Evolutionary conservation across 2,329 filamentous ascomycete species (phyloP).

Genomic region (Nigrospora osmanthi): DNA sequence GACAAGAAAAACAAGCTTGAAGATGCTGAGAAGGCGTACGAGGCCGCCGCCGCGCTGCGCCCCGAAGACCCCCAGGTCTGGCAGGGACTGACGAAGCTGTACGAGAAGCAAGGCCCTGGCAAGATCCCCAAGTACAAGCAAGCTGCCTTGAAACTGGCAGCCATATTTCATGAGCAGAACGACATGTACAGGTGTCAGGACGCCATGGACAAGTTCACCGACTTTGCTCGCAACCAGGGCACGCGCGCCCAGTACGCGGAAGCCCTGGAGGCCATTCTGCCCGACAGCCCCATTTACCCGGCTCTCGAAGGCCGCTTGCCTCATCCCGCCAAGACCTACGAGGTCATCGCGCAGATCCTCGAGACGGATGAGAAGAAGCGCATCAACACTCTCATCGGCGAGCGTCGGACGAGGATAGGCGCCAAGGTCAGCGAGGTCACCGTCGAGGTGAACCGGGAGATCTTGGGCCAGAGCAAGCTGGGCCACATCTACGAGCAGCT

Average conservation of each 20-base stretch:
- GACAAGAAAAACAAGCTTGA: slow-evolving; percentile 67
- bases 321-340: slow-evolving; percentile 73
- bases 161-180: slow-evolving; percentile 62
- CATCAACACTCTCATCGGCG: slow-evolving; percentile 84
- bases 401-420: slow-evolving; percentile 79
- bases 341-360: slow-evolving; percentile 71
- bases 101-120: slow-evolving; percentile 64
- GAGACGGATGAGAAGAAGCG: slow-evolving; percentile 82
- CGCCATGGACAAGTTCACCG: slow-evolving; percentile 72
- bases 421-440: slow-evolving; percentile 79
- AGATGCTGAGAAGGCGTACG: slow-evolving; percentile 71
- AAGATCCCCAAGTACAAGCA: slow-evolving; percentile 69
- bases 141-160: slow-evolving; percentile 65
- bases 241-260: slow-evolving; percentile 66
- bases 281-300: slow-evolving; percentile 71
- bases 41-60: slow-evolving; percentile 62
- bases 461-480: slow-evolving; percentile 68
- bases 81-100: slow-evolving; percentile 83
- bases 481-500: slow-evolving; percentile 73
- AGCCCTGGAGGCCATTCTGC: slow-evolving; percentile 69
- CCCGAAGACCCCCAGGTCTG: slow-evolving; percentile 75
- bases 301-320: slow-evolving; percentile 78
- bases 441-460: slow-evolving; percentile 77
- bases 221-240: slow-evolving; percentile 65
- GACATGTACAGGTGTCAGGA: slow-evolving; percentile 57